Base-by-base conservation (phyloP, 2,329 filamentous ascomycete genomes). In the Paecilomyces variotii region DNA sequence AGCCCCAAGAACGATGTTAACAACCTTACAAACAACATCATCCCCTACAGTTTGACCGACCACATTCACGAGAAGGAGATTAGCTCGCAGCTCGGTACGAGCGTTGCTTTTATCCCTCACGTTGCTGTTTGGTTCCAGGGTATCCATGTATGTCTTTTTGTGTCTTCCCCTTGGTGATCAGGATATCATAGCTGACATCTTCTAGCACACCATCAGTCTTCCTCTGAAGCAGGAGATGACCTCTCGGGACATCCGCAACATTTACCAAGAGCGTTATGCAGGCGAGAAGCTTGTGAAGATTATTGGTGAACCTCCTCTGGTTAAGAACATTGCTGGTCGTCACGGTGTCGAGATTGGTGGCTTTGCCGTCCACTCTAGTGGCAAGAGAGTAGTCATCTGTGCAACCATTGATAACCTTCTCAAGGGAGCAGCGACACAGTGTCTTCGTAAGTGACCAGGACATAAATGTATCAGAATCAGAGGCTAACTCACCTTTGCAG, bases 71-170 rank as follows among this genome's bases (percentile, higher is more conserved):
- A 99, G 81, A 85, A 84, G 53, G 94, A 97, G 74, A 94, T 97
- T 63, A 88, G 87, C 70, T 72, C 78, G 56, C 91, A 96, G 71
- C 83, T 97, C 10, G 89, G 87, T 54, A 81, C 79, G 12, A 78
- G 84, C 19, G 86, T 96, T 10, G 89, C 87, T 4, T 99, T 99
- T 72, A 88, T 94, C 59, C 94, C 94, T 5, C 94, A 97, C 74
- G 92, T 96, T 26, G 90, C 91, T n/a, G 86, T 88, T 12, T 97
- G 91, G 93, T 97, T 97, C 84, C 88, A 95, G 71, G 93, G 93
- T 63, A 97, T 97, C 66, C 87, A 90, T 71, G 79, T 82, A 77
- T 73, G 72, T 69, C 24, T 53, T 19, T 32, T 27, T 7, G 26
- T 50, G 3, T 14, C 56, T 27, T 24, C 57, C 49, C 53, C 49